These are phyloP conservation scores for Penicillium psychrofluorescens DNA, from an alignment of 495 filamentous ascomycete genomes.

Conservation along the genomic window DNA sequence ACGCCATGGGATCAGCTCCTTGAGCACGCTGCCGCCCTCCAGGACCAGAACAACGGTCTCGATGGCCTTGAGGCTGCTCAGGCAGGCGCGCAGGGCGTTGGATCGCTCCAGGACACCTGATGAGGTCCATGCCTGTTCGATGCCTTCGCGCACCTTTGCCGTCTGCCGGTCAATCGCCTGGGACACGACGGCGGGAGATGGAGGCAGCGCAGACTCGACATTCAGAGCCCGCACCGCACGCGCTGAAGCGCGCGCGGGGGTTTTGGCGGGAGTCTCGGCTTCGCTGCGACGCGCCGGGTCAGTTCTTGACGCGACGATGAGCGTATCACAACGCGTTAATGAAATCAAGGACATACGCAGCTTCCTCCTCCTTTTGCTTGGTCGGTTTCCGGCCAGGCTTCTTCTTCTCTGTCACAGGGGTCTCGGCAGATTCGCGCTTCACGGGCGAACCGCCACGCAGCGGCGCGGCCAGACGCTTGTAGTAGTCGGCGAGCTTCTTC, in stretches of 20 bases:
- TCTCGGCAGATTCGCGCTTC: slow-evolving; percentile 54
- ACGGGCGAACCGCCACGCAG: slow-evolving; percentile 55
- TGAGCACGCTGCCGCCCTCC: slow-evolving; percentile 42
- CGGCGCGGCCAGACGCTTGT: slow-evolving; percentile 51
- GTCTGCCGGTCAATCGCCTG: slow-evolving; percentile 71
- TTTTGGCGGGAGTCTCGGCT: neutral
- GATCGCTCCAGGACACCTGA: slow-evolving; percentile 36
- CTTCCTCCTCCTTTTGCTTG: slow-evolving; percentile 36
- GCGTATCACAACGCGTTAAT: neutral
- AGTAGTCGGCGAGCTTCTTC: slow-evolving; percentile 66
- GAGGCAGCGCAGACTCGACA: slow-evolving; percentile 46
- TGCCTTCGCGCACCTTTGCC: slow-evolving; percentile 47
- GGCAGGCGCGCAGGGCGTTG: slow-evolving; percentile 49
- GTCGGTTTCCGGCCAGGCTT: slow-evolving; percentile 25
- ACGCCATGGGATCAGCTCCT: slow-evolving; percentile 49
- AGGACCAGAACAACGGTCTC: slow-evolving; percentile 56
- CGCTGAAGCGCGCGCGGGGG: slow-evolving; percentile 2
- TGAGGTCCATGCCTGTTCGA: slow-evolving; percentile 34
- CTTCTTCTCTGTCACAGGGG: slow-evolving; percentile 24
- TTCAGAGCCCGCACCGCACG: slow-evolving; percentile 41
- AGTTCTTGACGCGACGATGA: neutral
- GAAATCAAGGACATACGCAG: slow-evolving; percentile 27
- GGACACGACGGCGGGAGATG: slow-evolving; percentile 79
- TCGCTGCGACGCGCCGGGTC: slow-evolving; percentile 2
- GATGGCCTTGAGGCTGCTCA: slow-evolving; percentile 63